phyloP scores from a whole-genome alignment of 192 early-diverging fungal species.

The Radiomyces spectabilis region DNA sequence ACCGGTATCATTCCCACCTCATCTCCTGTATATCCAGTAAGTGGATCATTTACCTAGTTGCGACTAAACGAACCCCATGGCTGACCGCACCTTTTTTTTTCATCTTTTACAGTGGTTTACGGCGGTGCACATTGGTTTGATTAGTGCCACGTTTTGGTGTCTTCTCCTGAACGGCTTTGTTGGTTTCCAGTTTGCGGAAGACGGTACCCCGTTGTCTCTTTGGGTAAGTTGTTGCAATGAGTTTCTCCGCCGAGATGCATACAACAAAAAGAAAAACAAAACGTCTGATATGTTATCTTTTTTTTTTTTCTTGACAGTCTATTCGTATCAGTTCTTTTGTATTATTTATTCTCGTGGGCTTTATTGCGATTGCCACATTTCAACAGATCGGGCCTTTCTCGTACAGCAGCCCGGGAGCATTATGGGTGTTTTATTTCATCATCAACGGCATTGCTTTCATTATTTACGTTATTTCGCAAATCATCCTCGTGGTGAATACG shows the following conservation, averaged over 20 bases:
- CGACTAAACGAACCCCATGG: too few species aligned
- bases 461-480: constrained; percentile 85
- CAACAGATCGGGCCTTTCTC: constrained; percentile 53
- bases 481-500: constrained; percentile 90
- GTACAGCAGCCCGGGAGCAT: constrained; percentile 52
- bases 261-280: neutral
- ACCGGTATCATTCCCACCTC: constrained; percentile 90
- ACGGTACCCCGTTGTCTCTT: constrained; percentile 88
- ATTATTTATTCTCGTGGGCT: constrained; percentile 71
- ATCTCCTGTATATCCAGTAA: constrained; percentile 59
- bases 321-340: constrained; percentile 79
- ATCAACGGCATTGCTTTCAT: constrained; percentile 75
- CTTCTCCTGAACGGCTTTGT: constrained; percentile 93
- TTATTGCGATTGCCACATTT: constrained; percentile 83
- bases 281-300: neutral
- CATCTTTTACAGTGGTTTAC: constrained; percentile 63
- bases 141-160: constrained; percentile 86
- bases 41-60: constrained; percentile 13
- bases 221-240: constrained; percentile 60
- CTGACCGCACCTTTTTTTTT: neutral
- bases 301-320: constrained; percentile 30
- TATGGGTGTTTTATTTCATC: constrained; percentile 86
- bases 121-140: constrained; percentile 72
- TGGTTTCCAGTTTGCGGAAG: constrained; percentile 95
- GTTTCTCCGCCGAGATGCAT: neutral